phyloP scores from a whole-genome alignment of 106 monocot genomes.

The Alisma plantagoaquatica region DNA sequence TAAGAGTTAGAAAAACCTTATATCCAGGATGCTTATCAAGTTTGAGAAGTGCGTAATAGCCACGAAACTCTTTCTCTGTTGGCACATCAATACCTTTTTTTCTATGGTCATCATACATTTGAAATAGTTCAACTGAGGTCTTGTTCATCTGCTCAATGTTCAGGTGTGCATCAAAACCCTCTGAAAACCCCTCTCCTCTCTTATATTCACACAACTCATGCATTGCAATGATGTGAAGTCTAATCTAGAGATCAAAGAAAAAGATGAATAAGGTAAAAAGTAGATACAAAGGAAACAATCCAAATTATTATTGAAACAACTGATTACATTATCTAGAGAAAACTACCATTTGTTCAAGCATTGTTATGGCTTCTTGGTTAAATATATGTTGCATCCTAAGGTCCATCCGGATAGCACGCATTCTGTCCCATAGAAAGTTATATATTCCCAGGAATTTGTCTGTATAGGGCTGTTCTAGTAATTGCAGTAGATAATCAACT shows the following conservation, averaged over 20 bases:
- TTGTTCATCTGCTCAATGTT: conserved; percentile 99
- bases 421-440: conserved; percentile 98
- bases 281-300: background rate
- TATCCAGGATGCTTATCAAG: conserved; percentile 94
- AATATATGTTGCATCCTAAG: conserved; percentile 99
- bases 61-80: conserved; percentile 91
- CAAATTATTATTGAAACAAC: background rate
- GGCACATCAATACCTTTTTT: conserved; percentile 41
- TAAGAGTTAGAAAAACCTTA: conserved; percentile 40
- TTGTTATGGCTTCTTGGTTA: conserved; percentile 62
- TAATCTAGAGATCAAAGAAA: conserved; percentile 43
- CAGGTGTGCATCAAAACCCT: conserved; percentile 97
- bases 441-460: conserved; percentile 67
- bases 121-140: conserved; percentile 94
- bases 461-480: conserved; percentile 71
- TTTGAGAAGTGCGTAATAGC: conserved; percentile 97
- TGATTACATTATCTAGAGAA: too few species aligned
- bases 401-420: conserved; percentile 95
- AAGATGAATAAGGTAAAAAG: background rate
- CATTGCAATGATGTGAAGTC: conserved; percentile 93
- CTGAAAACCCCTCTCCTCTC: conserved; percentile 93
- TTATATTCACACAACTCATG: conserved; percentile 91
- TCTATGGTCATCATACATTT: conserved; percentile 95
- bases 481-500: conserved; percentile 74
- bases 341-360: conserved; percentile 96